phyloP scores from a whole-genome alignment of 2,329 filamentous ascomycete species.

The Zasmidium cellare region DNA sequence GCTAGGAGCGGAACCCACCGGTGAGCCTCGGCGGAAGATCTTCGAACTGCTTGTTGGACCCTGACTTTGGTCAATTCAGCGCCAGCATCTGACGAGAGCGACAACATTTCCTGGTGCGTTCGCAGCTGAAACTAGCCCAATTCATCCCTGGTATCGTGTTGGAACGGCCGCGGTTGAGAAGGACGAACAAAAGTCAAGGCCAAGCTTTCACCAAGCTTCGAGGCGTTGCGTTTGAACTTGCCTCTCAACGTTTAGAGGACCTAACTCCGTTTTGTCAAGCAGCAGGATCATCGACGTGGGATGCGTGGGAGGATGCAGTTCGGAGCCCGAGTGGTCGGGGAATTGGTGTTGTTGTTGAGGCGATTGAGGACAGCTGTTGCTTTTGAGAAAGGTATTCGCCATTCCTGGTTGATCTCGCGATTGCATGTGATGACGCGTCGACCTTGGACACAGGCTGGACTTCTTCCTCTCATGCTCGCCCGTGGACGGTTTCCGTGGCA shows the following conservation, averaged over 20 bases:
- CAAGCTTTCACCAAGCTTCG: background rate
- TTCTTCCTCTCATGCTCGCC: too few relatives aligned
- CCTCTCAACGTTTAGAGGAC: background rate
- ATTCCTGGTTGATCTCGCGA: too few relatives aligned
- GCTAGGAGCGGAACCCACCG: background rate
- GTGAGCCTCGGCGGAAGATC: background rate
- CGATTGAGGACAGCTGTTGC: background rate
- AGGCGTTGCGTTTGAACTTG: background rate
- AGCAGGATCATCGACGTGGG: too few relatives aligned
- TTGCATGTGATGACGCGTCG: too few relatives aligned
- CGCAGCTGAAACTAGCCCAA: background rate
- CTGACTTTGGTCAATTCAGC: background rate
- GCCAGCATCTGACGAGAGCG: background rate
- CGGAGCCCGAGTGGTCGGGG: too few relatives aligned
- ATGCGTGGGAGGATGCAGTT: too few relatives aligned
- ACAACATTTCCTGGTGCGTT: background rate
- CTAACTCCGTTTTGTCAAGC: background rate
- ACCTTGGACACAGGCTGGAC: too few relatives aligned
- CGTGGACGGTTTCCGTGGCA: too few relatives aligned
- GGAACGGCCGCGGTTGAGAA: background rate
- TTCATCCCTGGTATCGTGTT: background rate
- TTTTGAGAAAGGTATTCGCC: too few relatives aligned
- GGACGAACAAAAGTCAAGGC: background rate
- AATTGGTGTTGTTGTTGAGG: background rate
- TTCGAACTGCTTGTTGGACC: background rate